phyloP scores from a whole-genome alignment of 2,329 filamentous ascomycete species.

The Nakataea oryzae region DNA sequence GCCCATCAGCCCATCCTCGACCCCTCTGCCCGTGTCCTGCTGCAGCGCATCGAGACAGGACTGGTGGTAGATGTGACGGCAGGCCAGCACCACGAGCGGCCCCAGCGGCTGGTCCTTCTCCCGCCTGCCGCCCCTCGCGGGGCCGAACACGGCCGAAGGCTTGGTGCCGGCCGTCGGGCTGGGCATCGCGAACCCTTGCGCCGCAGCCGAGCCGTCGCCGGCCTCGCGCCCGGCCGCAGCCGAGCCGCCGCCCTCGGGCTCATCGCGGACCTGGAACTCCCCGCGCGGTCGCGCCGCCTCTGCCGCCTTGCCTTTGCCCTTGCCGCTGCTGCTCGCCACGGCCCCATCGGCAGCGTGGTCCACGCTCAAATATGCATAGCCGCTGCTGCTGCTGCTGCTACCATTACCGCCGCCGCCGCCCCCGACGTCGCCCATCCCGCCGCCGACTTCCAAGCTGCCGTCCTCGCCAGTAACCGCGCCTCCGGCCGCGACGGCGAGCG shows the following conservation, averaged over 20 bases:
- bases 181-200: background rate
- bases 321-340: constrained; percentile 18
- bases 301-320: constrained; percentile 14
- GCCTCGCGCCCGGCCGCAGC: constrained; percentile 23
- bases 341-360: background rate
- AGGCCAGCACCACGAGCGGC: constrained; percentile 57
- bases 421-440: constrained; percentile 13
- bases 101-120: constrained; percentile 43
- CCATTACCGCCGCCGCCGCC: constrained; percentile 3
- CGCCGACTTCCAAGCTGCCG: constrained; percentile 23
- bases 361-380: background rate
- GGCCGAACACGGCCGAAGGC: constrained; percentile 10
- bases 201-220: constrained; percentile 20
- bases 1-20: background rate
- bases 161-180: background rate
- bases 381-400: constrained; percentile 8
- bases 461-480: constrained; percentile 10
- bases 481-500: constrained; percentile 18
- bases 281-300: constrained; percentile 19
- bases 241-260: constrained; percentile 13
- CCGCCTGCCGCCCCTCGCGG: constrained; percentile 15
- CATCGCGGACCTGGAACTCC: constrained; percentile 1
- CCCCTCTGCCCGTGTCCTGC: constrained; percentile 10
- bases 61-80: constrained; percentile 61
- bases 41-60: constrained; percentile 57